These are phyloP conservation scores for Ophiocytium majus DNA, from an alignment of 352 stramenopile genomes.

Conservation along the genomic window DNA sequence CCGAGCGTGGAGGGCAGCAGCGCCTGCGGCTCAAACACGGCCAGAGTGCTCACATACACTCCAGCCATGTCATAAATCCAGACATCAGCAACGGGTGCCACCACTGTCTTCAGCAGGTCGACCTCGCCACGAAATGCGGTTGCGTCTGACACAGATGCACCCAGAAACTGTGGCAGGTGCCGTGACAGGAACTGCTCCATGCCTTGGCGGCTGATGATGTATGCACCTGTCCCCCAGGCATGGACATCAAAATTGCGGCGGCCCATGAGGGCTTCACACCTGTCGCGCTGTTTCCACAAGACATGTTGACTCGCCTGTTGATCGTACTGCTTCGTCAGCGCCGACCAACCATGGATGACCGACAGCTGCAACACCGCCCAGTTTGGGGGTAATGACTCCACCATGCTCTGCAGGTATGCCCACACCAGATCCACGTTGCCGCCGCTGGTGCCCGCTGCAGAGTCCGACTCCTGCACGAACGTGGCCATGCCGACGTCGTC, in stretches of 20 bases:
- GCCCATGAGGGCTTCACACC: too few relatives aligned
- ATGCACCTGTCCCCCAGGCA: slow-evolving; percentile 7
- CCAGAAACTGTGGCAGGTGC: neutral
- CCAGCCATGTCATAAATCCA: slow-evolving; percentile 6
- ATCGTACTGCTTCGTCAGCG: too few relatives aligned
- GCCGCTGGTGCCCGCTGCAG: too few relatives aligned
- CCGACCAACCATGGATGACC: too few relatives aligned
- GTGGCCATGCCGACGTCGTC: too few relatives aligned
- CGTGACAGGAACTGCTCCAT: neutral
- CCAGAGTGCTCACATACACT: neutral
- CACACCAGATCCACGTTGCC: too few relatives aligned
- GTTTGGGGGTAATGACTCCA: too few relatives aligned
- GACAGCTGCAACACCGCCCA: too few relatives aligned
- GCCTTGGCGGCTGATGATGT: slow-evolving; percentile 18
- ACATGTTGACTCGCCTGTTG: too few relatives aligned
- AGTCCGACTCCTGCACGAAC: too few relatives aligned
- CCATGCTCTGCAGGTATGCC: too few relatives aligned
- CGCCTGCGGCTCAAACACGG: neutral
- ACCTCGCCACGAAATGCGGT: slow-evolving; percentile 2
- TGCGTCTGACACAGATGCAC: slow-evolving; percentile 10
- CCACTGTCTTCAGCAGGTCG: neutral
- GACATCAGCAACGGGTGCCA: neutral
- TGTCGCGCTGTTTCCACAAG: too few relatives aligned
- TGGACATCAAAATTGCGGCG: neutral
- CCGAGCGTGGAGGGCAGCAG: neutral